A percentile compares a stretch with the other conserved stretches of the same genome.
phyloP scores from a whole-genome alignment of 495 filamentous ascomycete species.

The Clohesyomyces aquaticus region DNA sequence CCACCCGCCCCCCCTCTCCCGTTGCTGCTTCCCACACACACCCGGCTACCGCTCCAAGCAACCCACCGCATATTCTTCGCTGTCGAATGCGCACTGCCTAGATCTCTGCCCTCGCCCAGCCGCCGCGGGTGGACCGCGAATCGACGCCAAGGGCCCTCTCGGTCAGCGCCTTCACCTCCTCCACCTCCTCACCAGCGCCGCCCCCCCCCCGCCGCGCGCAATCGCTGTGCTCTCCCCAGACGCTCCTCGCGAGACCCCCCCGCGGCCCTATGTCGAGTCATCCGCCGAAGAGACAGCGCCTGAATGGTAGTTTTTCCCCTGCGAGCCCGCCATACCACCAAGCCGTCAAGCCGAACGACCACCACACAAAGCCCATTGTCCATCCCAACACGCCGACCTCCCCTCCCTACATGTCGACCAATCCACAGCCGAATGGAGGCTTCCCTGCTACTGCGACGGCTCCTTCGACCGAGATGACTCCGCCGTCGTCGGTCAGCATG shows the following conservation, averaged over 20 bases:
- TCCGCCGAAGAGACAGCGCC: slow-evolving; percentile 41
- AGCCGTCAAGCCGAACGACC: slow-evolving; percentile 37
- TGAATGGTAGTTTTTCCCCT: slow-evolving; percentile 46
- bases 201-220: slow-evolving; percentile 1
- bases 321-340: slow-evolving; percentile 44
- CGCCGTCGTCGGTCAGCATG: slow-evolving; percentile 42
- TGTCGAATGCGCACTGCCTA: slow-evolving; percentile 29
- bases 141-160: slow-evolving; percentile 23
- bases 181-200: background rate
- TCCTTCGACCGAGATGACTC: slow-evolving; percentile 44
- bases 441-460: slow-evolving; percentile 43
- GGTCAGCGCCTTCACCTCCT: slow-evolving; percentile 29
- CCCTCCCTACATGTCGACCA: slow-evolving; percentile 44
- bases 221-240: background rate
- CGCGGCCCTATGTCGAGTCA: slow-evolving; percentile 44
- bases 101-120: slow-evolving; percentile 15
- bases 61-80: background rate
- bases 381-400: slow-evolving; percentile 49
- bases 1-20: slow-evolving; percentile 26
- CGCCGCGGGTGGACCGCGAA: slow-evolving; percentile 31
- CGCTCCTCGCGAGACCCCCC: slow-evolving; percentile 9
- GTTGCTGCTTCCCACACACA: background rate
- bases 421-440: slow-evolving; percentile 33
- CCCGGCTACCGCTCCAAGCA: slow-evolving; percentile 4
- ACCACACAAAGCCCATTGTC: slow-evolving; percentile 42